Conservation (phyloP, 2,329 filamentous ascomycete species). For the Periconia macrospinosa region DNA sequence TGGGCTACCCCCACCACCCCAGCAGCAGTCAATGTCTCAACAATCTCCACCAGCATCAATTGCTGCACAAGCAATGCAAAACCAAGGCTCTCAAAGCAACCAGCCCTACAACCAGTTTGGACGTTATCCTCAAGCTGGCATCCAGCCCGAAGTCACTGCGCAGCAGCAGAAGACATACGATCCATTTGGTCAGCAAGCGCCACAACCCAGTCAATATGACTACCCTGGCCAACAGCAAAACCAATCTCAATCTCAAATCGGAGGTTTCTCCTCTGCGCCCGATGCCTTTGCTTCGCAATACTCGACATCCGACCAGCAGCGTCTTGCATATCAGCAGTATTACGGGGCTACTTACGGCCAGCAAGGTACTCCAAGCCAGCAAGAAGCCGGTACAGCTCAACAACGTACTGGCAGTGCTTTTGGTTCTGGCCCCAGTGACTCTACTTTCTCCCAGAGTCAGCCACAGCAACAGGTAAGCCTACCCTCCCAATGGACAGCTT, state of each 20-base stretch:
- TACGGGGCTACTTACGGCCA: slow-evolving; percentile 56
- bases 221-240: slow-evolving; percentile 54
- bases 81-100: slow-evolving; percentile 48
- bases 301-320: slow-evolving; percentile 76
- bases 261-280: slow-evolving; percentile 72
- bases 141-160: slow-evolving; percentile 62
- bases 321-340: slow-evolving; percentile 72
- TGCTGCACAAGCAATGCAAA: slow-evolving; percentile 59
- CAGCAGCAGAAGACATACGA: slow-evolving; percentile 83
- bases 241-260: slow-evolving; percentile 64
- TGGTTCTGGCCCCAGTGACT: slow-evolving; percentile 61
- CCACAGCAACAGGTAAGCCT: slow-evolving; percentile 57
- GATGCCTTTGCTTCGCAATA: slow-evolving; percentile 78
- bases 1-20: slow-evolving; percentile 62
- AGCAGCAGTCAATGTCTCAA: slow-evolving; percentile 50
- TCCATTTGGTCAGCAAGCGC: slow-evolving; percentile 77
- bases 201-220: slow-evolving; percentile 51
- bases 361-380: slow-evolving; percentile 59
- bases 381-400: slow-evolving; percentile 71
- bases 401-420: slow-evolving; percentile 81
- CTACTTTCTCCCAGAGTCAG: slow-evolving; percentile 65
- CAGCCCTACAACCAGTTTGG: slow-evolving; percentile 66
- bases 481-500: not conserved
- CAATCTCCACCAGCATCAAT: slow-evolving; percentile 49
- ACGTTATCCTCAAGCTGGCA: slow-evolving; percentile 66